Evolutionary conservation across 306 rosid genomes (phyloP), one percentile per base, ranked within the genome.

Genomic region (Rosa lucieae): DNA sequence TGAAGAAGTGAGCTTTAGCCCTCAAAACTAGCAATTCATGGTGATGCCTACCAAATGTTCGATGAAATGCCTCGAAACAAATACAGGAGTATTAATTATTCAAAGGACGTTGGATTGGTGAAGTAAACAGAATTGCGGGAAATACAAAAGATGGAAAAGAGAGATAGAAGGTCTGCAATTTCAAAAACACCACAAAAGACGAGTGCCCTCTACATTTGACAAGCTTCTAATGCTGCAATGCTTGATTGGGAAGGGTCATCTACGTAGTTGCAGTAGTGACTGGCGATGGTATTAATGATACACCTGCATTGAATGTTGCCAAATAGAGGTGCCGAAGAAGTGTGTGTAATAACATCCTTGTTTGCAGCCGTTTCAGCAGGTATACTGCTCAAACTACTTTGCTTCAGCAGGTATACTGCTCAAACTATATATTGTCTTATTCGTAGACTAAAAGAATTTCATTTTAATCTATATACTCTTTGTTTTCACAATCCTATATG

Each of bases 241-340:
- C 15, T 11, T 48, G 15, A 48, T 11, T 14, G 1, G 17, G 52
- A 48, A 13, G 17, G 35, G 52, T 12, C 15, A 48, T 12, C 52
- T 48, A 48, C 4, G 1, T 12, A 48, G 52, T 48, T 13, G 52
- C 17, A 48, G 8, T 42, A 42, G 46, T 42, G 46, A 42, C 8
- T 42, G 46, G 46, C 6, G 46, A 5, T 42, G 46, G 8, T 42
- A 42, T 5, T 42, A 48, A 48, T 48, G 15, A 48, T 48, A 17
- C 52, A 48, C 17, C 52, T 48, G 52, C 5, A 48, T 48, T 12
- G 52, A 92, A 97, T 92, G 97, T 97, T 94, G 85, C 63, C 63
- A 58, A 3, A 12, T 58, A 20, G 2, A 23, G 65, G 14, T 58
- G 65, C 5, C 5, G 35, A 58, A 10, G 23, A 58, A 2, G n/a